Evolutionary conservation across 768 basidiomycete genomes (phyloP), one percentile per base, ranked within the genome.

Genomic region (Obba rivulosa): DNA sequence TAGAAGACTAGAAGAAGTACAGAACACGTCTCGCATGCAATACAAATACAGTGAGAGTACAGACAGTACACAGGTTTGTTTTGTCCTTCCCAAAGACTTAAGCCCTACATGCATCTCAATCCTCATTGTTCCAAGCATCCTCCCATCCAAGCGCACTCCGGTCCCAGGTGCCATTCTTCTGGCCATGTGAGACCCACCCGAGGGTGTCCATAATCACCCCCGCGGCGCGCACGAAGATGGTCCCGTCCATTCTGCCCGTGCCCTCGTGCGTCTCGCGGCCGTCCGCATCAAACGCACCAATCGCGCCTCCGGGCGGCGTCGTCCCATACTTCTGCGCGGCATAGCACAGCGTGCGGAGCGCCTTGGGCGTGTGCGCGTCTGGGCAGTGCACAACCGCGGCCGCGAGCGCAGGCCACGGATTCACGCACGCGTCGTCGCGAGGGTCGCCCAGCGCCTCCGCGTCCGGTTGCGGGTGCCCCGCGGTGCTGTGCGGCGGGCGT

Each of bases 121-220:
- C 37, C 16, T 39, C 37, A 40, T 57, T 47, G 39, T 69, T 69
- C 81, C 80, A 83, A 10, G 79, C 77, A 8, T 72, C 78, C 48
- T 81, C 78, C 78, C 80, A 82, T 1, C 79, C 80, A 35, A 81
- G 62, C 3, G 71, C 79, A 59, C 75, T 78, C 23, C 71, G 50
- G 61, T 82, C 80, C 82, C 82, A 83, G 2, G 57, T 36, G 16
- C 75, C 72, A 35, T 64, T 70, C 36, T 63, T 50, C 59, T 82
- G 73, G 3, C 80, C 80, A 62, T 75, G 65, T 8, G 66, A 58
- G 1, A 75, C 73, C 81, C 80, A 83, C 0, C 81, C 78, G 53
- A 81, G 61, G 11, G 65, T 72, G 41, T 80, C 67, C 73, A 79
- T 71, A 63, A 80, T 53, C 25, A 79, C 68, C 0, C 80, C 80